Percentiles rank a stretch among this genome's conserved stretches.
Evolutionary conservation across 768 basidiomycete species (phyloP).

Genomic region (Pilatotrama ljubarskyi): DNA sequence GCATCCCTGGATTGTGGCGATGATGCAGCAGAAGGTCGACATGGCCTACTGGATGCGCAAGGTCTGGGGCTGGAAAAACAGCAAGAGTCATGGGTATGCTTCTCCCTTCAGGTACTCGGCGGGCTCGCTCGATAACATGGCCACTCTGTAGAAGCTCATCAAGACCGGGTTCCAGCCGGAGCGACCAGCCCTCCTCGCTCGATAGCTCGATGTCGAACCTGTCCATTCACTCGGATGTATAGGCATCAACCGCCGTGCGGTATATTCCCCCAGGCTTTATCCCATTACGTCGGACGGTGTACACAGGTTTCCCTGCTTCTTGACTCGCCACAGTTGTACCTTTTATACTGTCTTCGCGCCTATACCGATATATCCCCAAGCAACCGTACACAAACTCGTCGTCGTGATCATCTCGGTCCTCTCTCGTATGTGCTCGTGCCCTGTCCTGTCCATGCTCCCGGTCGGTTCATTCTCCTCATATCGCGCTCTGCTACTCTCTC

Average conservation of each 20-base stretch:
- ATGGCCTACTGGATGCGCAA: constrained; percentile 89
- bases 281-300: constrained; percentile 7
- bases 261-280: background rate
- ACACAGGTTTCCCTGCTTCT: background rate
- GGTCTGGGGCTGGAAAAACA: constrained; percentile 77
- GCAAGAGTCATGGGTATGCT: constrained; percentile 32
- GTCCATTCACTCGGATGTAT: constrained; percentile 19
- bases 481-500: background rate
- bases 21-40: constrained; percentile 80
- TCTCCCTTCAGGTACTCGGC: background rate
- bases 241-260: background rate
- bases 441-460: background rate
- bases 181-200: constrained; percentile 27
- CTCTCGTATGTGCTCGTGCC: background rate
- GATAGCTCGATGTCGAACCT: constrained; percentile 29
- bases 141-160: constrained; percentile 20
- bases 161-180: constrained; percentile 35
- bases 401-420: background rate
- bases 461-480: background rate
- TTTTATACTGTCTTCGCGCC: background rate
- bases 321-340: constrained; percentile 8
- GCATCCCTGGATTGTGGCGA: constrained; percentile 79
- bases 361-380: constrained; percentile 5
- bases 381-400: background rate
- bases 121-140: background rate